Percentiles rank a stretch among this genome's conserved stretches.
phyloP scores from a whole-genome alignment of 805 yeast genomes.

The Schizosaccharomyces lindneri region DNA sequence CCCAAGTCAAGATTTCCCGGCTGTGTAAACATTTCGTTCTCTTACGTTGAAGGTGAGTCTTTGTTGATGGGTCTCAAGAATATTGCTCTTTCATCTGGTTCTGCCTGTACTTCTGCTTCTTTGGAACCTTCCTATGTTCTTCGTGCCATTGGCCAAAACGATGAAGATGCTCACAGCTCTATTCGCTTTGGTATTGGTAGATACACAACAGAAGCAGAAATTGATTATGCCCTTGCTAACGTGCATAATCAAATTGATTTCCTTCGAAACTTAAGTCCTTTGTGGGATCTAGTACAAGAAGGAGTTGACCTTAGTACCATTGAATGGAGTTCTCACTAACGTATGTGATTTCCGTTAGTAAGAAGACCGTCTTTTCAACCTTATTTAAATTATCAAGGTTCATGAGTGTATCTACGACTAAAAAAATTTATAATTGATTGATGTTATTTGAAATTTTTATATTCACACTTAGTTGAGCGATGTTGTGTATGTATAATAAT shows the following conservation, averaged over 20 bases:
- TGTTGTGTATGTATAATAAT: background rate
- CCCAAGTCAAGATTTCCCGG: conserved; percentile 55
- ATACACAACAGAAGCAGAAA: conserved; percentile 86
- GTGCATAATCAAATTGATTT: conserved; percentile 73
- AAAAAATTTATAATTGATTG: too few species aligned
- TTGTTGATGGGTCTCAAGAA: conserved; percentile 92
- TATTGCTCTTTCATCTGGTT: conserved; percentile 85
- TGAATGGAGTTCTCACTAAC: conserved; percentile 90
- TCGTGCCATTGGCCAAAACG: conserved; percentile 93
- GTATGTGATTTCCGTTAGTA: background rate
- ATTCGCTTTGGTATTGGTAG: conserved; percentile 93
- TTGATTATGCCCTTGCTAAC: conserved; percentile 79
- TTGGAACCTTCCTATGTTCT: conserved; percentile 91
- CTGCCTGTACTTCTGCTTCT: conserved; percentile 97
- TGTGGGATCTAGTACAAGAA: conserved; percentile 98
- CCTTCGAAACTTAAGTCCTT: conserved; percentile 74
- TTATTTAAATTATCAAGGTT: background rate
- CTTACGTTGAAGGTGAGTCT: conserved; percentile 95
- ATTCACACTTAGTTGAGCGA: too few species aligned
- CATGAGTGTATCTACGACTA: too few species aligned
- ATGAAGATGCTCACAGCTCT: conserved; percentile 93
- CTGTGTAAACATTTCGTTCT: conserved; percentile 89
- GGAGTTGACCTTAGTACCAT: conserved; percentile 84
- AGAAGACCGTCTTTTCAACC: background rate
- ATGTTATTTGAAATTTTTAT: too few species aligned